These are phyloP conservation scores for Secale cereale DNA, from an alignment of 176 grass and related monocot species.

Conservation along the genomic window DNA sequence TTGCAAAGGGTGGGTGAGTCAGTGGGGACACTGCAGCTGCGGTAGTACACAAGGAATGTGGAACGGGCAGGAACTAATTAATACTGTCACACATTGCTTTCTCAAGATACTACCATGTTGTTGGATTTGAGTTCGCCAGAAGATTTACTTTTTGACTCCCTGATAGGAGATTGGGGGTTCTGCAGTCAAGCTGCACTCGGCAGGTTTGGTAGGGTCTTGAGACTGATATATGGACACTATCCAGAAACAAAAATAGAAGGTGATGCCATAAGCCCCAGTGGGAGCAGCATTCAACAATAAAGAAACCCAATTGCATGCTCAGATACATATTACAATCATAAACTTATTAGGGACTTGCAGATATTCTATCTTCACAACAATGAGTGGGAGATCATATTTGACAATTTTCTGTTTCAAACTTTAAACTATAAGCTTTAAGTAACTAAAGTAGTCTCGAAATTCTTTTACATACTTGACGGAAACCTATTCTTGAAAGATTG, in stretches of 20 bases:
- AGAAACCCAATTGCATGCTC: background rate
- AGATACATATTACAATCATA: background rate
- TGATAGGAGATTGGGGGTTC: background rate
- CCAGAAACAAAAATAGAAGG: background rate
- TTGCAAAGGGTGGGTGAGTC: conserved; percentile 21
- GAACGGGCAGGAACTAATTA: background rate
- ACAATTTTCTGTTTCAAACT: background rate
- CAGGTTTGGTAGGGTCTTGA: conserved; percentile 7
- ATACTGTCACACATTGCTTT: background rate
- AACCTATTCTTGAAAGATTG: background rate
- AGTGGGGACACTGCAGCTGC: background rate
- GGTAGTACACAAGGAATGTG: conserved; percentile 12
- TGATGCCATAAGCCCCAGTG: background rate
- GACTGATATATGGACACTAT: background rate
- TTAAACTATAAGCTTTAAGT: background rate
- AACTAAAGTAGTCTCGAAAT: background rate
- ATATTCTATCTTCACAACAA: background rate
- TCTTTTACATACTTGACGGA: background rate
- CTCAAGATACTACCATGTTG: conserved; percentile 5
- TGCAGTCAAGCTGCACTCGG: conserved; percentile 3
- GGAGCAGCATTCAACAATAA: background rate
- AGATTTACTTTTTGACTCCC: background rate
- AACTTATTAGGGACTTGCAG: background rate
- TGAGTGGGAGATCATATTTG: background rate
- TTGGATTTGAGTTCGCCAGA: background rate